Conservation (phyloP, 371 early-diverging fungal species). For the Rhizopus arrhizus region DNA sequence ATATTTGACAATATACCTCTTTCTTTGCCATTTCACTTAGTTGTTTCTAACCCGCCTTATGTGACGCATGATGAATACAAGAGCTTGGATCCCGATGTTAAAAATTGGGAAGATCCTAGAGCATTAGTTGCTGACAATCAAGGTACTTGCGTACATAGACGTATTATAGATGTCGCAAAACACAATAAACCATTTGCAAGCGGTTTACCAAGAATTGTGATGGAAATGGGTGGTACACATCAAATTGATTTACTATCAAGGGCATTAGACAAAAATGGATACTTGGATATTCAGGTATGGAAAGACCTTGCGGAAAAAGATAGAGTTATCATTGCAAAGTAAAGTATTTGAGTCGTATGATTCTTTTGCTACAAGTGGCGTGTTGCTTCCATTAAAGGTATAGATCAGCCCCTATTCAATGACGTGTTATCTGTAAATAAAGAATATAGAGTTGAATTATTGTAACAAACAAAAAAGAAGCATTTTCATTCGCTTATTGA, state of each 20-base stretch:
- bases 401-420: too few relatives aligned
- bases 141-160: slow-evolving; percentile 66
- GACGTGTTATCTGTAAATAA: too few relatives aligned
- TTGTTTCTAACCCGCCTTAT: slow-evolving; percentile 93
- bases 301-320: slow-evolving; percentile 72
- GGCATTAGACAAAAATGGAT: slow-evolving; percentile 51
- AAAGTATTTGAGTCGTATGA: neutral
- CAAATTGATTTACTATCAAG: slow-evolving; percentile 57
- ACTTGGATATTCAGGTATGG: slow-evolving; percentile 63
- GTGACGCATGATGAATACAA: slow-evolving; percentile 74
- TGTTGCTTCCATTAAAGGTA: neutral
- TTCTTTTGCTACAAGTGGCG: neutral
- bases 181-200: slow-evolving; percentile 27
- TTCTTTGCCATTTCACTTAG: slow-evolving; percentile 47
- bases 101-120: slow-evolving; percentile 83
- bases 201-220: slow-evolving; percentile 67
- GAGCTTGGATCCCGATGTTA: slow-evolving; percentile 69
- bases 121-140: slow-evolving; percentile 79
- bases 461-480: too few relatives aligned
- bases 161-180: slow-evolving; percentile 50
- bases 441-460: too few relatives aligned
- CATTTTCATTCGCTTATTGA: too few relatives aligned
- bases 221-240: slow-evolving; percentile 79
- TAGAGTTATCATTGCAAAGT: slow-evolving; percentile 54
- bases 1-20: slow-evolving; percentile 29